Base-by-base conservation (phyloP, 495 filamentous ascomycete species). In the Podospora comata region DNA sequence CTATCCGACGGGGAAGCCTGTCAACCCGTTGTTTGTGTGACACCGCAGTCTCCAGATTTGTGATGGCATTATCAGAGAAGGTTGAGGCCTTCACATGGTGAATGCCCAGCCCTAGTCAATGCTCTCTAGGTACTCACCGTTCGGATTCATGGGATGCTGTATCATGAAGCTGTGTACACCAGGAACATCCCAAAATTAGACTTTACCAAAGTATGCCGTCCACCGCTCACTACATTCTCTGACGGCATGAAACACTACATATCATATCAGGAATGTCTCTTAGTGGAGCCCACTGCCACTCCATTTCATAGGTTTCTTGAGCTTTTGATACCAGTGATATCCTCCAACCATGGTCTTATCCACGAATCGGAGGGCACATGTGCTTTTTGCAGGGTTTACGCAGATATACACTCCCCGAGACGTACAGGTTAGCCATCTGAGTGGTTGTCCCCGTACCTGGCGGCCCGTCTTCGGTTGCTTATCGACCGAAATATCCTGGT, bases 391-490 rank as follows among this genome's bases (percentile, higher is more conserved):
- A 58, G 30, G 59, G 59, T 28, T 30, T 32, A 30, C 19, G 32
- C 39, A 48, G 39, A 3, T 11, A 48, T 48, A 6, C 13, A 65
- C 56, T 65, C 63, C 63, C 63, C 63, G 63, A 65, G 63, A 65
- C 63, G 63, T 65, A 65, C 39, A 11, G 39, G 39, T 48, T 48
- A 48, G 39, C 39, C 39, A 48, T 48, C 6, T 48, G 39, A 48
- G 15, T 48, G 39, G 39, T 48, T 5, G 39, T 11, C 39, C 13
- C 15, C 2, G 1, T 48, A 48, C 6, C 39, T 48, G 39, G 39
- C 39, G 39, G 39, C 39, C 39, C 39, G 39, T 48, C 39, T 18
- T 48, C 39, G 39, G 39, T 11, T 48, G 39, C 39, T 11, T 48
- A 48, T 48, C 2, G 39, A 9, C 39, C 39, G 39, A 48, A 48